Evolutionary conservation across 2,329 filamentous ascomycete species (phyloP), one percentile per base, ranked within the genome.

Genomic region (Aspergillus fumigatus): DNA sequence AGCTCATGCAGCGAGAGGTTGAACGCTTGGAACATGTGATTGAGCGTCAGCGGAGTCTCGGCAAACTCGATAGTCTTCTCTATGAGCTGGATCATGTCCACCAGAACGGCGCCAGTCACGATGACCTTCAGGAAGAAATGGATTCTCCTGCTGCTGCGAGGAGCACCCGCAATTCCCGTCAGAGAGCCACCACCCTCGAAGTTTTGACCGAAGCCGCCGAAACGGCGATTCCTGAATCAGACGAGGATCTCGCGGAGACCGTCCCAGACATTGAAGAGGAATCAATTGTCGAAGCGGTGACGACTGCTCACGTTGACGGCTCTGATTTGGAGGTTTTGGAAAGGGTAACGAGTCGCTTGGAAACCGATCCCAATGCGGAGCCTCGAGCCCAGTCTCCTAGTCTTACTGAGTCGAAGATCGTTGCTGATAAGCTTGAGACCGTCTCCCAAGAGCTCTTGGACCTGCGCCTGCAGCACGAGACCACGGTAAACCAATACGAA

Each of bases 1-100:
- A 97, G 72, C 79, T 97, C 59, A 97, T 99, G 93, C 92, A 96
- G 72, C 90, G 93, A 38, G 94, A 99, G 69, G 90, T 99, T 61
- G 90, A 97, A 67, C 86, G 93, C 35, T 81, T 99, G 11, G 94
- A 97, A 74, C 90, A 96, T 73, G 91, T 99, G 7, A 86, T 99
- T 52, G 93, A 97, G 73, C 89, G 95, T 50, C 94, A 99, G 73
- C 85, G 94, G 58, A 97, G 92, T 71, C 84, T 99, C 3, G 94
- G 94, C 43, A 96, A 97, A 73, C 83, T 99, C 3, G 94, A 99
- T 70, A 95, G 89, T 53, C 82, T 99, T 7, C 83, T 99, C 0
- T 87, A 95, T 65, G 94, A 99, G 68, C 83, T 97, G 9, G 94
- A 97, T 51, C 62, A 72, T 47, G 84, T 90, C 51, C 86, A 89